Evolutionary conservation across 352 stramenopile species (phyloP).

Genomic region (Globisporangium acanthophoron): DNA sequence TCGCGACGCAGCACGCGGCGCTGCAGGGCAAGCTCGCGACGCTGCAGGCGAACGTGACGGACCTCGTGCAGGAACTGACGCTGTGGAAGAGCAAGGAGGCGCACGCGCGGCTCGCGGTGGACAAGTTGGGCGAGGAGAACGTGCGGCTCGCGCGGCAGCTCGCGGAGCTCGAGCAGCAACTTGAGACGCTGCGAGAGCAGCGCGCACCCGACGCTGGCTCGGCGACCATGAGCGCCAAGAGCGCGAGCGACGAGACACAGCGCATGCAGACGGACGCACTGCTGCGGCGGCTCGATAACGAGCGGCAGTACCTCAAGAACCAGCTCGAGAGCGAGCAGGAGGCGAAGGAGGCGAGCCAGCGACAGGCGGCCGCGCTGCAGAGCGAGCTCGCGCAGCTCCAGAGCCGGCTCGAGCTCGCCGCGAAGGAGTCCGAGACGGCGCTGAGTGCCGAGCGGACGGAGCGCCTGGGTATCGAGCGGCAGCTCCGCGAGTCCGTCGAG

Average conservation of each 20-base stretch:
- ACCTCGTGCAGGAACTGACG: constrained; percentile 67
- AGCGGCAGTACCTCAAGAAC: constrained; percentile 78
- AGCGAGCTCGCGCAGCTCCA: constrained; percentile 39
- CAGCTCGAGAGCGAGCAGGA: constrained; percentile 57
- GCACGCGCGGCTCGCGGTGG: constrained; percentile 57
- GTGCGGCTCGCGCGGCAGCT: constrained; percentile 56
- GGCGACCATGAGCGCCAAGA: constrained; percentile 43
- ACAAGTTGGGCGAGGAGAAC: constrained; percentile 74
- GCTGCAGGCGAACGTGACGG: constrained; percentile 68
- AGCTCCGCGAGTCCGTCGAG: constrained; percentile 28
- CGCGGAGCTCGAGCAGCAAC: constrained; percentile 48
- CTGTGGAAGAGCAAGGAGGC: constrained; percentile 62
- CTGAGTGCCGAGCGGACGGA: constrained; percentile 25
- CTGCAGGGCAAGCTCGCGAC: constrained; percentile 58
- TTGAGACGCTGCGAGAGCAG: constrained; percentile 59
- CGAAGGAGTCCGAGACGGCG: constrained; percentile 32
- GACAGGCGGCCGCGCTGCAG: constrained; percentile 32
- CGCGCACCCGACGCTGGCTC: constrained; percentile 25
- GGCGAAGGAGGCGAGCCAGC: constrained; percentile 35
- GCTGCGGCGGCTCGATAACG: constrained; percentile 65
- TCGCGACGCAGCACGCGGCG: constrained; percentile 32
- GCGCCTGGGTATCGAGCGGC: constrained; percentile 29
- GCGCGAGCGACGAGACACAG: constrained; percentile 69
- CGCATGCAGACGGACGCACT: constrained; percentile 78
- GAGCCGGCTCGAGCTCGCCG: constrained; percentile 28